Percentiles rank a stretch among this genome's conserved stretches.
Conservation (phyloP, 345 rosid genomes). For the Brassica juncea region DNA sequence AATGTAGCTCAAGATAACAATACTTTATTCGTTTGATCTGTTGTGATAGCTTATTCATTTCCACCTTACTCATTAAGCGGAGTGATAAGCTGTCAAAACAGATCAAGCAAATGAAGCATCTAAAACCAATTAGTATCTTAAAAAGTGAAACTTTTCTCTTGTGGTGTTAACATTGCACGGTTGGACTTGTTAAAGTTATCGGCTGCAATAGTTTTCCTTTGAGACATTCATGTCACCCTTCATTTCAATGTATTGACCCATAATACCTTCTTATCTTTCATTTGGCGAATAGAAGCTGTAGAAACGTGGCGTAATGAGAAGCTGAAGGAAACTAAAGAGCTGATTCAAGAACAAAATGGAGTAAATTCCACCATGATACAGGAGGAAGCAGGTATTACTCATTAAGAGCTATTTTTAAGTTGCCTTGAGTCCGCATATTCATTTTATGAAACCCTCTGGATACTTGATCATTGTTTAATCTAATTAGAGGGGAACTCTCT, state of each 20-base stretch:
- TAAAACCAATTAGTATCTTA: background rate
- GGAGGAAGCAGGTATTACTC: conserved; percentile 75
- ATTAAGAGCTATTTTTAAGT: background rate
- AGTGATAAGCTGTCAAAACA: background rate
- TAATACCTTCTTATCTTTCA: conserved; percentile 29
- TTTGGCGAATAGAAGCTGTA: conserved; percentile 65
- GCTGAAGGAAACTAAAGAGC: conserved; percentile 59
- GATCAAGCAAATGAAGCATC: background rate
- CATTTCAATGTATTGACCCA: conserved; percentile 15
- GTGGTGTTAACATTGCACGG: background rate
- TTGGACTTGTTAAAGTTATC: background rate
- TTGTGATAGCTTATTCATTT: background rate
- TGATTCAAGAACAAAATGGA: conserved; percentile 46
- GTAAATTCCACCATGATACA: conserved; percentile 50
- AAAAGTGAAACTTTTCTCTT: background rate
- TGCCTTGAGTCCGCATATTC: background rate
- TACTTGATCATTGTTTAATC: background rate
- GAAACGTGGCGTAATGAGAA: conserved; percentile 90
- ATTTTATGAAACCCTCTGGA: background rate
- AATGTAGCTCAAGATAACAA: background rate
- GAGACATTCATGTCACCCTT: background rate
- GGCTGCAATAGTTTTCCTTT: background rate
- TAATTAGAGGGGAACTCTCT: conserved; percentile 11
- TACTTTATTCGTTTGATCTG: background rate
- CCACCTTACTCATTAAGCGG: background rate